phyloP scores from a whole-genome alignment of 2,329 filamentous ascomycete species.

The Arthroderma uncinatum region DNA sequence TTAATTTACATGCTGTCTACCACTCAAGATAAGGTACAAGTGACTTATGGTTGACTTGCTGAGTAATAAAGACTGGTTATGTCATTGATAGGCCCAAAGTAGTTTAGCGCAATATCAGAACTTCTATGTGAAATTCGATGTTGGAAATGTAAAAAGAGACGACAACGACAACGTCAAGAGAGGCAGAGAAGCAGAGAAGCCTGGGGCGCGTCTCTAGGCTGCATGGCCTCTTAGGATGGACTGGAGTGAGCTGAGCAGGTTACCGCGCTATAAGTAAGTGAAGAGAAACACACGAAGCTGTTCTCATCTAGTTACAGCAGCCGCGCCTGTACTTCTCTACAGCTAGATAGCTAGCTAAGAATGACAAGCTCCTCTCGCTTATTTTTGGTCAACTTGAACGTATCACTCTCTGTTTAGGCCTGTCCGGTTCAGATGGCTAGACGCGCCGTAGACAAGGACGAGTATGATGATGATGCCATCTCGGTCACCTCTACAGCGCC shows the following conservation, averaged over 20 bases:
- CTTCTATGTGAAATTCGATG: background rate
- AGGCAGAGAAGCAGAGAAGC: background rate
- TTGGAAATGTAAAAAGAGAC: background rate
- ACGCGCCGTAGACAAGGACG: conserved; percentile 5
- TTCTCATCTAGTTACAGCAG: background rate
- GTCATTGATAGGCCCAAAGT: background rate
- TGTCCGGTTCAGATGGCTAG: background rate
- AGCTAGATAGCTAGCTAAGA: too few species aligned
- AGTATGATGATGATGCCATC: conserved; percentile 41
- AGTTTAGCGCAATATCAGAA: background rate
- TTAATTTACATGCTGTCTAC: background rate
- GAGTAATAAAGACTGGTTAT: background rate
- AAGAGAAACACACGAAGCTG: background rate
- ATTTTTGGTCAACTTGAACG: background rate
- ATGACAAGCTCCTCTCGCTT: too few species aligned
- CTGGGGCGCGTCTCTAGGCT: background rate
- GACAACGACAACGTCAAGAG: background rate
- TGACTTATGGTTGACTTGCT: background rate
- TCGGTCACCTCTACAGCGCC: conserved; percentile 46
- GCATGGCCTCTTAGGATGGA: background rate
- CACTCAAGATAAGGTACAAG: background rate
- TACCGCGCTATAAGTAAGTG: too few species aligned
- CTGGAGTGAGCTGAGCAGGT: background rate
- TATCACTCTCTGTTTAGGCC: too few species aligned
- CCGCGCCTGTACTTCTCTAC: too few species aligned